Percentiles rank a stretch among this genome's conserved stretches.
Evolutionary conservation across 129 eudicot genomes (phyloP).

Genomic region (Helianthus tuberosus): DNA sequence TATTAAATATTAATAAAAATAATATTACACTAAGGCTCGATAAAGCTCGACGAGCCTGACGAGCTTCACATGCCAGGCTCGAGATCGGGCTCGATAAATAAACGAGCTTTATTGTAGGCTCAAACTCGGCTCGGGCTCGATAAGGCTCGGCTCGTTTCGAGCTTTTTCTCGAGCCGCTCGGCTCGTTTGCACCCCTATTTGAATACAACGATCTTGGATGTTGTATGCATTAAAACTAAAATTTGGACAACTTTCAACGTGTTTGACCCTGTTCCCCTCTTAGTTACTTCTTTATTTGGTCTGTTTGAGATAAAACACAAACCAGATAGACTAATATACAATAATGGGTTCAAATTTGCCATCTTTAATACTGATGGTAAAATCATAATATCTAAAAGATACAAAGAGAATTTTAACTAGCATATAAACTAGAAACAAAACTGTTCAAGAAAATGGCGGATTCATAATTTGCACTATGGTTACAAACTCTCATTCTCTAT

Average conservation of each 20-base stretch:
- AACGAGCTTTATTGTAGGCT: no score
- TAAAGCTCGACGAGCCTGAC: no score
- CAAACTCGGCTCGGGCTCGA: no score
- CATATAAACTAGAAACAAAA: neutral
- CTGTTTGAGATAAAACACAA: neutral
- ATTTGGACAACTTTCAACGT: neutral
- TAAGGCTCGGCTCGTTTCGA: no score
- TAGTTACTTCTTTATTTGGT: neutral
- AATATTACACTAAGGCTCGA: no score
- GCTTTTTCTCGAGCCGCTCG: no score
- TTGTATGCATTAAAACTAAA: neutral
- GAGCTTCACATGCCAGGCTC: no score
- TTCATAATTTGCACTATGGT: neutral
- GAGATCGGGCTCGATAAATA: no score
- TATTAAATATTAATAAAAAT: no score
- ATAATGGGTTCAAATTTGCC: slow-evolving; percentile 2
- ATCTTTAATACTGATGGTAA: neutral
- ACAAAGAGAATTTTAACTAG: neutral
- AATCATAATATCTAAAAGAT: slow-evolving; percentile 9
- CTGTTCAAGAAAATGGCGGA: neutral
- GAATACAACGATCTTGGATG: neutral
- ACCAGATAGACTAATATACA: neutral
- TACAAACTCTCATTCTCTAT: neutral
- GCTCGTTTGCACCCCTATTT: no score
- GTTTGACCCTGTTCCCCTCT: neutral